These are phyloP conservation scores for Pythium chondricola DNA, from an alignment of 352 stramenopile genomes.

Conservation along the genomic window DNA sequence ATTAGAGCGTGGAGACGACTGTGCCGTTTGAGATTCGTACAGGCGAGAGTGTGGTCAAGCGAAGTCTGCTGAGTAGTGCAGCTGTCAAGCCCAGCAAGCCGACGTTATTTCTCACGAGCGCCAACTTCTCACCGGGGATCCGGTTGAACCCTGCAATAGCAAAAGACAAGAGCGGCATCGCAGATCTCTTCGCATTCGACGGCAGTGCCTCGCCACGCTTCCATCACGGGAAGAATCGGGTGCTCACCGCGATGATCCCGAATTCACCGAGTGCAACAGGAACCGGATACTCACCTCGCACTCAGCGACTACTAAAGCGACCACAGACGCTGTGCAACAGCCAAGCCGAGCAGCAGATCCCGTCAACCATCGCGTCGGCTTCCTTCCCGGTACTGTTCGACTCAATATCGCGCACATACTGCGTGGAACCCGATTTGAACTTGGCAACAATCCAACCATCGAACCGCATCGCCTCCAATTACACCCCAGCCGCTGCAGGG, in stretches of 20 bases:
- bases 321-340: not conserved
- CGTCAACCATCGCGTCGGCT: too few species aligned
- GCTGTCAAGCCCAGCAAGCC: not conserved
- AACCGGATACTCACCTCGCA: constrained; percentile 17
- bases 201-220: not conserved
- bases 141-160: constrained; percentile 3
- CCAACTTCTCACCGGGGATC: constrained; percentile 10
- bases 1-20: constrained; percentile 9
- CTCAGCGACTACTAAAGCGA: constrained; percentile 19
- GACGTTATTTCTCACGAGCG: constrained; percentile 3
- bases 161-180: not conserved
- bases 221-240: not conserved
- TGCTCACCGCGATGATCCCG: not conserved
- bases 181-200: constrained; percentile 12
- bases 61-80: constrained; percentile 17
- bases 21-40: constrained; percentile 43
- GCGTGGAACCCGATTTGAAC: constrained; percentile 64
- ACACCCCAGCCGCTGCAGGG: constrained; percentile 31
- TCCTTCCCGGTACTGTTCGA: constrained; percentile 45
- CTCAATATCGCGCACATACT: constrained; percentile 52
- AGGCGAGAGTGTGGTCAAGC: constrained; percentile 50
- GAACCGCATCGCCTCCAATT: constrained; percentile 75
- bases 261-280: not conserved
- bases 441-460: constrained; percentile 45
- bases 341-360: not conserved